Evolutionary conservation across 2,329 filamentous ascomycete species (phyloP), one percentile per base, ranked within the genome.

Genomic region (Cephalotrichum gorgonifer): DNA sequence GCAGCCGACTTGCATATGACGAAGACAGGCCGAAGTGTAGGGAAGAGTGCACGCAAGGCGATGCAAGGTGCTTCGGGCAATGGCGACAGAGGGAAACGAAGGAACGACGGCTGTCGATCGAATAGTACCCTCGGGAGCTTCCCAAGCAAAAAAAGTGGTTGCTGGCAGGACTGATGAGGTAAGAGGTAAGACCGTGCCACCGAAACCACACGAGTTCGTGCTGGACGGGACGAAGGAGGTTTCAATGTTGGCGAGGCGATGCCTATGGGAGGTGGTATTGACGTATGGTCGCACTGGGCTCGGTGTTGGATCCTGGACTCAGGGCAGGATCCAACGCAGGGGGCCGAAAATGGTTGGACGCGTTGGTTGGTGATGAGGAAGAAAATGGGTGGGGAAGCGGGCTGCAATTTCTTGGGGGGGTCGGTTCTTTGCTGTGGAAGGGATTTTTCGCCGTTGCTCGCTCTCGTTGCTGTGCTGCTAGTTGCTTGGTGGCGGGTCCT

Each of bases 1-100:
- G 45, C 23, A 25, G 45, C 25, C 45, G 45, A 27, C 27, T 45
- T 50, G 49, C 53, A 54, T 52, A 41, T 42, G 44, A 47, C 50
- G 43, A 44, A 39, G 43, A 46, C 41, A 44, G 25, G 31, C 22
- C 44, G 38, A 51, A 33, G 15, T 49, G 38, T 26, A 46, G 28
- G 39, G 31, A 39, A 35, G 17, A 47, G n/a, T n/a, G n/a, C n/a
- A 47, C 43, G 28, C 44, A 30, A 30, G 30, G 39, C 39, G 17
- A n/a, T 26, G 44, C 47, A 33, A 33, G 41, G 47, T 22, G 31
- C 26, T 26, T 27, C 35, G 39, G 35, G 44, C 12, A 31, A n/a
- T n/a, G 30, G 11, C 30, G 15, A 15, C 15, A 11, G 4, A 31
- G 30, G 30, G 4, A 11, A 15, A 15, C 35, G 7, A 39, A 39